Evolutionary conservation across 805 yeast genomes (phyloP), one percentile per base, ranked within the genome.

Genomic region (Wickerhamomyces ciferrii): DNA sequence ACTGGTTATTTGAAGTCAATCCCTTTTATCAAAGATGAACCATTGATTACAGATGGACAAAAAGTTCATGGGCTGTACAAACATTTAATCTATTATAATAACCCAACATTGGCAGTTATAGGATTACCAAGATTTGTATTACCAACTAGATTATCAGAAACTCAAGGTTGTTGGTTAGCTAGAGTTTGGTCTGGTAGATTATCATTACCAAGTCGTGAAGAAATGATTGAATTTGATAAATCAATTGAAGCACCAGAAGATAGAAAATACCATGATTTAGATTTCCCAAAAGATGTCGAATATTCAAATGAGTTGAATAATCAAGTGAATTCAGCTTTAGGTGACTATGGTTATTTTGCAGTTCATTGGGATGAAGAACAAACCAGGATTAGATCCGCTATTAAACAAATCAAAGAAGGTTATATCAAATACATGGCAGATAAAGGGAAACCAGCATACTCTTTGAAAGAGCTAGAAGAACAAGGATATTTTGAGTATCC

Each of bases 1-100:
- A 87, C 96, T 0, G 96, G 96, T 1, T 87, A 85, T 61, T 67
- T 79, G 41, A 81, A 81, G 56, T 74, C 79, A 34, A 70, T 78
- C 46, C 94, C 95, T 19, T 84, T 78, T 53, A 61, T 87, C 43
- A 71, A 75, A 47, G 51, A 42, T 17, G 54, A 53, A 34, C 51
- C 50, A 13, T 47, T 75, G 24, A 65, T 75, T 27, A 69, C 81
- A 1, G 61, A 67, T 43, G 83, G 84, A 1, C 59, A 56, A 14
- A 70, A 76, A 32, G 71, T 80, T 10, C 71, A 72, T 42, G 75
- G 78, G 19, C 54, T 82, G 11, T 85, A 81, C 70, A 74, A 76
- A 51, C 92, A 84, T 53, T 66, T 81, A 14, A 66, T 84, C 41
- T 76, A 77, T 53, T 67, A 70, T 24, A 64, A 70, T 17, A 86